These are phyloP conservation scores for Dothideomycetidae sp. DNA, from an alignment of 2,329 filamentous ascomycete genomes.

Conservation along the genomic window DNA sequence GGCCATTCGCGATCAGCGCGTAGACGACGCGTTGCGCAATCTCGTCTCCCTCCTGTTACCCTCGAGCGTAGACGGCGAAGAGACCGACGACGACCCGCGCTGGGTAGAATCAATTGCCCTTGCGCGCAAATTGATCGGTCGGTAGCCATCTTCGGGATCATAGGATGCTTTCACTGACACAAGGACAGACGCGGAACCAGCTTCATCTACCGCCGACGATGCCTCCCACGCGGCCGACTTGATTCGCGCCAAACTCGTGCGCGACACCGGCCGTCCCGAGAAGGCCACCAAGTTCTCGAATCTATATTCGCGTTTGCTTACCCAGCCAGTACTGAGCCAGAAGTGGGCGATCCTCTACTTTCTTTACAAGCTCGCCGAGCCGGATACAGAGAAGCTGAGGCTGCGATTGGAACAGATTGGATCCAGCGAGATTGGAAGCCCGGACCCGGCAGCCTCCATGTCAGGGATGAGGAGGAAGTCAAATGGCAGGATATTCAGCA, in stretches of 20 bases:
- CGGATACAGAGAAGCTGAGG: conserved; percentile 7
- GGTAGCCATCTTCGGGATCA: conserved; percentile 16
- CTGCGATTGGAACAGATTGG: conserved; percentile 4
- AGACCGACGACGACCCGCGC: conserved; percentile 52
- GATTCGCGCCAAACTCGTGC: conserved; percentile 76
- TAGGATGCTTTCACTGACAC: background rate
- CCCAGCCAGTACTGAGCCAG: conserved; percentile 81
- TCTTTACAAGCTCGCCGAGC: conserved; percentile 65
- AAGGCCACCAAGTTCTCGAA: conserved; percentile 78
- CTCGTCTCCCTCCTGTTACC: conserved; percentile 64
- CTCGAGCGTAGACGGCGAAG: conserved; percentile 41
- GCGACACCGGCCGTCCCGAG: conserved; percentile 56
- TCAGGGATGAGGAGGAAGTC: conserved; percentile 8
- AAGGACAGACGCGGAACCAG: conserved; percentile 26
- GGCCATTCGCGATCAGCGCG: conserved; percentile 36
- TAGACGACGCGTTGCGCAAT: conserved; percentile 65
- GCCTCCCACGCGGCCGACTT: conserved; percentile 86
- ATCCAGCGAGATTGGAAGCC: conserved; percentile 3
- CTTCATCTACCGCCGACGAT: conserved; percentile 48
- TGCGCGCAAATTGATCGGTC: conserved; percentile 34
- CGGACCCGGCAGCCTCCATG: background rate
- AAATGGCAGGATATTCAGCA: conserved; percentile 21
- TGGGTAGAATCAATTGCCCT: conserved; percentile 47
- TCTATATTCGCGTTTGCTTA: conserved; percentile 74
- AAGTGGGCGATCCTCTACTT: conserved; percentile 97